Conservation (phyloP, 495 filamentous ascomycete genomes). For the Aspergillus campestris region DNA sequence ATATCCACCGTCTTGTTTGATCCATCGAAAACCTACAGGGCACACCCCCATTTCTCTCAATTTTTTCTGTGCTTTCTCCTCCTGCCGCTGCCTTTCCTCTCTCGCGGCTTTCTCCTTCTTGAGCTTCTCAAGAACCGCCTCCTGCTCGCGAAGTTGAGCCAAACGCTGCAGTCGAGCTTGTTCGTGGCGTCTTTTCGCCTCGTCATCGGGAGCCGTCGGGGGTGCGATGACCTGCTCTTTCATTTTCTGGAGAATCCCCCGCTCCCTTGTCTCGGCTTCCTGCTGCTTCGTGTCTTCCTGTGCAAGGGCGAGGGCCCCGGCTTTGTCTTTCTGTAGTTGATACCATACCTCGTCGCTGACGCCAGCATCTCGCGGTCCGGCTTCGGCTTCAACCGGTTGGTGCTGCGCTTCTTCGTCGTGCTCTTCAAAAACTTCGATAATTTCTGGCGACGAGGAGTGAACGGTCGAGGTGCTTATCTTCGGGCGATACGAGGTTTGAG, state of each 20-base stretch:
- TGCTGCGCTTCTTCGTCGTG: neutral
- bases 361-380: constrained; percentile 40
- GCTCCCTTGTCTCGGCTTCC: constrained; percentile 9
- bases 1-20: constrained; percentile 43
- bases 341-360: constrained; percentile 55
- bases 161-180: constrained; percentile 22
- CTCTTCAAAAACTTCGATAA: neutral
- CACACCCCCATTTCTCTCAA: constrained; percentile 44
- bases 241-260: neutral
- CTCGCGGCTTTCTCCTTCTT: constrained; percentile 15
- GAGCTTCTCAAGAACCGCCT: constrained; percentile 17
- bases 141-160: constrained; percentile 20
- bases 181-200: constrained; percentile 17
- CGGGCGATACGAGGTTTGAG: too few species aligned
- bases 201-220: constrained; percentile 13
- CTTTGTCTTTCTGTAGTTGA: constrained; percentile 44
- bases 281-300: constrained; percentile 5
- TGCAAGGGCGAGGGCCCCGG: constrained; percentile 18
- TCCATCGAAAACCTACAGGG: constrained; percentile 44
- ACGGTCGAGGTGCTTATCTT: too few species aligned
- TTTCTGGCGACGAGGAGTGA: too few species aligned
- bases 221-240: constrained; percentile 5
- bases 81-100: constrained; percentile 21
- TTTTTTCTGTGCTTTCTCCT: constrained; percentile 34
- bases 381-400: neutral